Conservation (phyloP, 1,284 basidiomycete genomes). For the Sphaerobolus stellatus region DNA sequence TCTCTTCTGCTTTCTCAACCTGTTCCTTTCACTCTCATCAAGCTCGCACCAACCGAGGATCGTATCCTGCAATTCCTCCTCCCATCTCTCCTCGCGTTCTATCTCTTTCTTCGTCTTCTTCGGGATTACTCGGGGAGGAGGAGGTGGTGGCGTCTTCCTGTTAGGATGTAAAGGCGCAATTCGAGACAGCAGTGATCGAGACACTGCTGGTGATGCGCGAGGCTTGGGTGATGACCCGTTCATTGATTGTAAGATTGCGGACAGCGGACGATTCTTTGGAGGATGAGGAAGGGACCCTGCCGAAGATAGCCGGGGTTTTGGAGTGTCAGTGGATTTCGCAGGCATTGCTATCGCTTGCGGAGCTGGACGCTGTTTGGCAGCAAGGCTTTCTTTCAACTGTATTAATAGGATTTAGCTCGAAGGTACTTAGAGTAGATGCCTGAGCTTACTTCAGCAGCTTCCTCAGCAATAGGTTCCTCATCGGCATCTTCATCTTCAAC, state of each 20-base stretch:
- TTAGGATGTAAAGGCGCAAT: slow-evolving; percentile 76
- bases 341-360: too few species aligned
- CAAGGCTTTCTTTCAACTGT: too few species aligned
- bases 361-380: too few species aligned
- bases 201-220: slow-evolving; percentile 24
- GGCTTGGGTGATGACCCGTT: slow-evolving; percentile 4
- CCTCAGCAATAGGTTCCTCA: too few species aligned
- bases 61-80: slow-evolving; percentile 67
- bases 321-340: too few species aligned
- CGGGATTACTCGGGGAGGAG: slow-evolving; percentile 54
- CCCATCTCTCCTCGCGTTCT: slow-evolving; percentile 72
- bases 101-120: slow-evolving; percentile 77
- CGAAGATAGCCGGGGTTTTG: too few species aligned
- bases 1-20: slow-evolving; percentile 57
- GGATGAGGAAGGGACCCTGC: too few species aligned
- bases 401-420: too few species aligned
- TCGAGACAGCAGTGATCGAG: slow-evolving; percentile 54
- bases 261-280: slow-evolving; percentile 12
- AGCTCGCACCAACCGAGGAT: slow-evolving; percentile 71
- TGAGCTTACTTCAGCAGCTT: too few species aligned
- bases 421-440: too few species aligned
- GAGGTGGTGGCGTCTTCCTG: slow-evolving; percentile 65
- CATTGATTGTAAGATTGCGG: slow-evolving; percentile 5
- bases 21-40: slow-evolving; percentile 61
- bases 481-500: too few species aligned